phyloP scores from a whole-genome alignment of 805 yeast species.

The Nakazawaea holstii region DNA sequence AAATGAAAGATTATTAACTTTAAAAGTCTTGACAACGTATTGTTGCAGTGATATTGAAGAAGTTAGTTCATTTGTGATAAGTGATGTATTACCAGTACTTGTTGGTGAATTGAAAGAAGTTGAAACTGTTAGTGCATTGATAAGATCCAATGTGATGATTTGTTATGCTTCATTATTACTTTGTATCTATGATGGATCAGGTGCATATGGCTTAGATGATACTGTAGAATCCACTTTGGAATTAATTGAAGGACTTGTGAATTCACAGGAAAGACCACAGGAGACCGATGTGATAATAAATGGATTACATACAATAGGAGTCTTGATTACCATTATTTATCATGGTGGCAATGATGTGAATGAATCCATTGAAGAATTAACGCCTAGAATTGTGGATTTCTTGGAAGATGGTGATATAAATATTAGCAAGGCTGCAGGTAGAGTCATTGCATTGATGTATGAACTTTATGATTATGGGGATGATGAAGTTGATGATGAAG shows the following conservation, averaged over 20 bases:
- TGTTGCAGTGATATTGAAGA: slow-evolving; percentile 47
- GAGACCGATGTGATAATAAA: slow-evolving; percentile 38
- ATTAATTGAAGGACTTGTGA: slow-evolving; percentile 29
- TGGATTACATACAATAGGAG: slow-evolving; percentile 42
- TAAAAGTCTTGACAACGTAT: slow-evolving; percentile 38
- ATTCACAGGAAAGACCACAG: slow-evolving; percentile 13
- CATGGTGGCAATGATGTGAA: slow-evolving; percentile 31
- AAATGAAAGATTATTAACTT: slow-evolving; percentile 32
- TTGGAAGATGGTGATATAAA: slow-evolving; percentile 38
- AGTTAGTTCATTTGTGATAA: slow-evolving; percentile 31
- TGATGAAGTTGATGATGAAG: slow-evolving; percentile 31
- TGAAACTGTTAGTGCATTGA: slow-evolving; percentile 11
- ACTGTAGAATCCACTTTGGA: slow-evolving; percentile 37
- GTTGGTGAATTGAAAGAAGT: slow-evolving; percentile 11
- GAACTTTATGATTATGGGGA: slow-evolving; percentile 46
- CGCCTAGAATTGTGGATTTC: slow-evolving; percentile 35
- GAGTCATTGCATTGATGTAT: slow-evolving; percentile 49
- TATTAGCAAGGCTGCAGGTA: slow-evolving; percentile 50
- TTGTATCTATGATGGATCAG: slow-evolving; percentile 41
- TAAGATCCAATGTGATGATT: slow-evolving; percentile 17
- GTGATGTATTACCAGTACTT: slow-evolving; percentile 23
- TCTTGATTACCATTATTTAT: slow-evolving; percentile 37
- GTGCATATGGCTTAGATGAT: slow-evolving; percentile 45
- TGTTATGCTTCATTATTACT: slow-evolving; percentile 29
- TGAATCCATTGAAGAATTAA: slow-evolving; percentile 33